Conservation (phyloP, 2,329 filamentous ascomycete species). For the Penicillium sp. region DNA sequence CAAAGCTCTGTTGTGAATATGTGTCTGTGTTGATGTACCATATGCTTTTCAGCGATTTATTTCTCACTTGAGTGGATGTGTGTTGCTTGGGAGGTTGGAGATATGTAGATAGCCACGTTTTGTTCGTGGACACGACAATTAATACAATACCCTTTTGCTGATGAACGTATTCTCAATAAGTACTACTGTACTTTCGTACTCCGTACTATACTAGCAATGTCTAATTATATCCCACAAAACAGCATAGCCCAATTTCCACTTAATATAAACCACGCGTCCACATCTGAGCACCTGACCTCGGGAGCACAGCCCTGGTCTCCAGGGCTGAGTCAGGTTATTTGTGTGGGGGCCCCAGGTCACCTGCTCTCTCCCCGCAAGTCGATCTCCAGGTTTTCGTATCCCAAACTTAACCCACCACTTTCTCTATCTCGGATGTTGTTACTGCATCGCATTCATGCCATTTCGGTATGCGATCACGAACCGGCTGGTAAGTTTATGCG, state of each 20-base stretch:
- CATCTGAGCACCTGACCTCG: background rate
- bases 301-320: background rate
- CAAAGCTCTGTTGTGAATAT: conserved; percentile 7
- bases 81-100: conserved; percentile 12
- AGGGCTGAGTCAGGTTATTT: background rate
- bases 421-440: conserved; percentile 18
- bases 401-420: conserved; percentile 2
- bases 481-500: conserved; percentile 32
- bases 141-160: conserved; percentile 10
- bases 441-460: conserved; percentile 18
- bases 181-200: background rate
- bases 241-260: background rate
- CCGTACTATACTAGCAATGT: background rate
- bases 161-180: background rate
- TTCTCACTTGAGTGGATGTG: conserved; percentile 7
- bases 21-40: conserved; percentile 9
- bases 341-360: conserved; percentile 18
- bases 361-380: conserved; percentile 17
- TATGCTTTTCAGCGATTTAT: conserved; percentile 6
- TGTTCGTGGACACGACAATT: conserved; percentile 6
- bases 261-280: background rate
- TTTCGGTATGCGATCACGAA: conserved; percentile 37
- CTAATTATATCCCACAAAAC: background rate
- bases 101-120: conserved; percentile 21
- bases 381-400: conserved; percentile 18